Percentiles rank a stretch among this genome's conserved stretches.
Evolutionary conservation across 257 asterid species (phyloP).

Genomic region (Ilex asprella): DNA sequence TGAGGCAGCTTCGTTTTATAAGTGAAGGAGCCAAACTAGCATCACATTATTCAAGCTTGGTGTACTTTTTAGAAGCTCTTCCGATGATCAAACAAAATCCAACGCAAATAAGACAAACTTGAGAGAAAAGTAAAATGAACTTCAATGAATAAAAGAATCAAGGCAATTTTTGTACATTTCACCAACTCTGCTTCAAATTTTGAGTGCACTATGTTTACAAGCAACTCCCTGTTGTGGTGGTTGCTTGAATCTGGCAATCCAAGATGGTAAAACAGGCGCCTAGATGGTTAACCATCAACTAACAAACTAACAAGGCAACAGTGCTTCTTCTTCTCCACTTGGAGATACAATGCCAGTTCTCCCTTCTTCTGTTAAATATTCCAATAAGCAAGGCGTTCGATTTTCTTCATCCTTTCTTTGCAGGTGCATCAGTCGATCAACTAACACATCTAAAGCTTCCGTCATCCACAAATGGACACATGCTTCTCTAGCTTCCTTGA

Average conservation of each 20-base stretch:
- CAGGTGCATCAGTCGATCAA: constrained; percentile 23
- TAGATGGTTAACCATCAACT: too few species aligned
- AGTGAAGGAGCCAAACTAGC: too few species aligned
- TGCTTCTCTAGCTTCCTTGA: constrained; percentile 61
- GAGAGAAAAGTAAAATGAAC: constrained; percentile 13
- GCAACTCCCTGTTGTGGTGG: constrained; percentile 15
- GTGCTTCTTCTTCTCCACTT: constrained; percentile 37
- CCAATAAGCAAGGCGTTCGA: constrained; percentile 18
- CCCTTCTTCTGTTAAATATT: constrained; percentile 31
- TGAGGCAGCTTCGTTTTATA: too few species aligned
- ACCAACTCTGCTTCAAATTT: constrained; percentile 7
- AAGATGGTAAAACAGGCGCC: background rate
- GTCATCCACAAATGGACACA: constrained; percentile 84
- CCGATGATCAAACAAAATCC: background rate
- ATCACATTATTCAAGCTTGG: constrained; percentile 10
- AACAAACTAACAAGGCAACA: constrained; percentile 33
- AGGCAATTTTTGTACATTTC: constrained; percentile 12
- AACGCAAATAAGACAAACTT: background rate
- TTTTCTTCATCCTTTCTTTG: constrained; percentile 26
- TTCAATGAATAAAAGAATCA: constrained; percentile 22
- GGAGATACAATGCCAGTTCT: constrained; percentile 28
- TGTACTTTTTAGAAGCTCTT: constrained; percentile 3
- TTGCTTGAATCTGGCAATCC: constrained; percentile 16
- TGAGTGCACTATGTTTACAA: constrained; percentile 7
- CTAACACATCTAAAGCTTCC: constrained; percentile 68